A percentile compares a stretch with the other conserved stretches of the same genome.
Conservation (phyloP, 2,329 filamentous ascomycete genomes). For the Exophiala alcalophila region DNA sequence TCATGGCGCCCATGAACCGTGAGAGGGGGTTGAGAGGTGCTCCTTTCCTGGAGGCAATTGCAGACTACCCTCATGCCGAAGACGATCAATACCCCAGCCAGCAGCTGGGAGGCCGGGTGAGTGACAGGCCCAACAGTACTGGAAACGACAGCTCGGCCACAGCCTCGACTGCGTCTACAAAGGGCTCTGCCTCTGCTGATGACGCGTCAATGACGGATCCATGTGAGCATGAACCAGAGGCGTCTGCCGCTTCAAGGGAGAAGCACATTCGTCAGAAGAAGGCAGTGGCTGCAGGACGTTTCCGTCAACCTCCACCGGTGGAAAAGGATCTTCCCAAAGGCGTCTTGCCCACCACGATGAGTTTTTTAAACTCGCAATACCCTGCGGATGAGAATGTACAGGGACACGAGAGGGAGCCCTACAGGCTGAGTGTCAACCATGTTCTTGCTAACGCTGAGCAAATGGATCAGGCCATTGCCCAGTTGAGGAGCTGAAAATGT, state of each 20-base stretch:
- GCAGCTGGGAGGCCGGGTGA: background rate
- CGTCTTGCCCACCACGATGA: slow-evolving; percentile 10
- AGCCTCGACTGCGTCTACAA: slow-evolving; percentile 5
- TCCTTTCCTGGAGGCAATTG: background rate
- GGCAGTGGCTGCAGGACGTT: background rate
- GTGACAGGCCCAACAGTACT: slow-evolving; percentile 9
- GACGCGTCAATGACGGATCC: slow-evolving; percentile 23
- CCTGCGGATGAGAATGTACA: background rate
- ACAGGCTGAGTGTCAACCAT: slow-evolving; percentile 22
- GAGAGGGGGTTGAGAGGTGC: slow-evolving; percentile 5
- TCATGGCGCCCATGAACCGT: slow-evolving; percentile 21
- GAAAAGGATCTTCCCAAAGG: slow-evolving; percentile 1
- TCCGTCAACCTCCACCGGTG: slow-evolving; percentile 12
- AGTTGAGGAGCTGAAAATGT: too few species aligned
- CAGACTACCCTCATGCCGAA: background rate
- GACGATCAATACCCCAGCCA: slow-evolving; percentile 3
- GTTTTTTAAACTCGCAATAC: slow-evolving; percentile 1
- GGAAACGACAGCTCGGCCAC: slow-evolving; percentile 5
- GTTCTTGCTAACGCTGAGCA: slow-evolving; percentile 17
- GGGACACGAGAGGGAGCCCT: slow-evolving; percentile 2
- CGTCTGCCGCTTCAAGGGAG: background rate
- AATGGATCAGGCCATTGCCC: slow-evolving; percentile 16
- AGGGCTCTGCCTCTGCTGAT: background rate
- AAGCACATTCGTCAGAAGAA: background rate
- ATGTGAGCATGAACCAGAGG: slow-evolving; percentile 9